These are phyloP conservation scores for Talaromyces liani DNA, from an alignment of 495 filamentous ascomycete genomes.

Conservation along the genomic window DNA sequence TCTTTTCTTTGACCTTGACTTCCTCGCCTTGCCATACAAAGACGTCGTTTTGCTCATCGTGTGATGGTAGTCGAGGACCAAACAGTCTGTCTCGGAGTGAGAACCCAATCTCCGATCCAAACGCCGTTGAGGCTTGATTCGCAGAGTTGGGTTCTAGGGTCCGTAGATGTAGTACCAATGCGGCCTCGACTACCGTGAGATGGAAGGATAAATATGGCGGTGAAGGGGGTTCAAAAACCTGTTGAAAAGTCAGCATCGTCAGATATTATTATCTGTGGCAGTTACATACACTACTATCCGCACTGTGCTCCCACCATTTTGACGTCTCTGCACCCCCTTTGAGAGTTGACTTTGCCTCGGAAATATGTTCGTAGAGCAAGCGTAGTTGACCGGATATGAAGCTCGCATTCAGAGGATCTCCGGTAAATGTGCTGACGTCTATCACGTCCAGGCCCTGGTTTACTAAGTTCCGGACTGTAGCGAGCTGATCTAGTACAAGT, in stretches of 20 bases:
- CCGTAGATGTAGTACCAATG: slow-evolving; percentile 69
- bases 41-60: slow-evolving; percentile 73
- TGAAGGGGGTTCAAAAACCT: slow-evolving; percentile 51
- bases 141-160: slow-evolving; percentile 63
- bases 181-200: slow-evolving; percentile 68
- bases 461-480: slow-evolving; percentile 64
- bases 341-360: slow-evolving; percentile 52
- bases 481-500: slow-evolving; percentile 58
- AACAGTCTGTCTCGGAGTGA: slow-evolving; percentile 50
- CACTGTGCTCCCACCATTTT: slow-evolving; percentile 51
- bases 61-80: slow-evolving; percentile 49
- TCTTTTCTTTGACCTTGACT: slow-evolving; percentile 81
- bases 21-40: slow-evolving; percentile 64
- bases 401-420: slow-evolving; percentile 46
- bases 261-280: neutral
- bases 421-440: slow-evolving; percentile 63
- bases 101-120: slow-evolving; percentile 49
- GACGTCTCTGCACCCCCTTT: slow-evolving; percentile 45
- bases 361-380: slow-evolving; percentile 66
- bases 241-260: neutral
- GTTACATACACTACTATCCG: slow-evolving; percentile 40
- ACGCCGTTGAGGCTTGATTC: slow-evolving; percentile 49
- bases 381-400: slow-evolving; percentile 77
- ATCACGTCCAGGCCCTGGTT: slow-evolving; percentile 72
- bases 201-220: slow-evolving; percentile 62